Base-by-base conservation (phyloP, 2,329 filamentous ascomycete species). In the Pseudogymnoascus sp. region DNA sequence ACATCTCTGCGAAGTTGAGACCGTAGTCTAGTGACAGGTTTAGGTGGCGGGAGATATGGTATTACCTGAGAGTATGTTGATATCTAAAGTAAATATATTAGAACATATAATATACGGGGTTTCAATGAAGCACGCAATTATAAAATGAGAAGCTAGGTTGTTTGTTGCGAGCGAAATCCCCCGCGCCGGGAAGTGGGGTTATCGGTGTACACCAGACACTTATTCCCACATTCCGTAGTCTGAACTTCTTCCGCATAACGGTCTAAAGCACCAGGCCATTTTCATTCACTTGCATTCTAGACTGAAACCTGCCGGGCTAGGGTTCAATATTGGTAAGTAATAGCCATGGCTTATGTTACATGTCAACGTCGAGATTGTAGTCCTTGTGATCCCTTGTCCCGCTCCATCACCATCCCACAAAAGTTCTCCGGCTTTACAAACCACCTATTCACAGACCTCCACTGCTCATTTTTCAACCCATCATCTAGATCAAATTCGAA, bases 351-450 rank as follows among this genome's bases (percentile, higher is more conserved):
- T 25, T 25, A 25, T 5, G 22, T 25, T 25, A 25, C 22, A 25
- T 25, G 22, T 25, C 22, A 25, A 25, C 22, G 22, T 25, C 22
- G 22, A 25, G 5, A 25, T 25, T 25, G 4, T 4, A 25, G 22
- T 25, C 22, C 22, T 25, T 25, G 22, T 25, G 22, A 25, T 4
- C 22, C 22, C 22, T 5, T 25, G 18, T 25, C 15, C 38, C 66
- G 59, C 20, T 22, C 20, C 22, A 61, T 43, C 6, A 70, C 64
- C 62, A 38, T 64, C 15, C 57, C 68, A 36, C 57, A 61, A 38
- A 71, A 71, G 53, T 67, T 65, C 58, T 59, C 20, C 61, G 67
- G 68, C 62, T 69, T 69, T 6, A 70, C 68, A 66, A 71, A 70
- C 68, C 67, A 69, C 60, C 64, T 63, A 66, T 65, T 70, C 50